A percentile compares a stretch with the other conserved stretches of the same genome.
phyloP scores from a whole-genome alignment of 2,329 filamentous ascomycete species.

The Fusarium virguliforme region DNA sequence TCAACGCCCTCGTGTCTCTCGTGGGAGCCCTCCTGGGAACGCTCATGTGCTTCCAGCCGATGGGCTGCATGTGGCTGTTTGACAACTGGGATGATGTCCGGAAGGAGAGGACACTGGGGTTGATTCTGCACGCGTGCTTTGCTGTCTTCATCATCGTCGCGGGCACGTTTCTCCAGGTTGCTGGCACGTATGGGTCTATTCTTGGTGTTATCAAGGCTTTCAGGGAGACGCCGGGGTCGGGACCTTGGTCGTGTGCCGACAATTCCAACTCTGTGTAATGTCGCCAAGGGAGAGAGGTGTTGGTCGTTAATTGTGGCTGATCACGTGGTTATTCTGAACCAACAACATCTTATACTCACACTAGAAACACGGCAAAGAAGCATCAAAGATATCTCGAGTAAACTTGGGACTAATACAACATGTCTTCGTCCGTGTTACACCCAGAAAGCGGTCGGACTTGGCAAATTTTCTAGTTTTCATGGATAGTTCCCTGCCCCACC shows the following conservation, averaged over 20 bases:
- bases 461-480: slow-evolving; percentile 37
- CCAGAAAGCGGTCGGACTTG: slow-evolving; percentile 37
- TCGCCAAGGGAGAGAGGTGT: too few relatives aligned
- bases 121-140: slow-evolving; percentile 37
- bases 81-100: slow-evolving; percentile 48
- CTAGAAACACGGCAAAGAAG: neutral
- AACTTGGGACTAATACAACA: neutral
- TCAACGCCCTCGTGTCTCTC: slow-evolving; percentile 50
- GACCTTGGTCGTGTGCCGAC: slow-evolving; percentile 61
- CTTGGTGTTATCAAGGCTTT: slow-evolving; percentile 57
- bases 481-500: neutral
- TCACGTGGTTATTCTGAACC: neutral
- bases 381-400: neutral
- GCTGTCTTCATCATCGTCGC: slow-evolving; percentile 33
- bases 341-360: neutral
- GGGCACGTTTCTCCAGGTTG: slow-evolving; percentile 60
- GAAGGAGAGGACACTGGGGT: slow-evolving; percentile 14
- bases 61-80: slow-evolving; percentile 53
- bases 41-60: slow-evolving; percentile 52
- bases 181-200: slow-evolving; percentile 63
- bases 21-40: slow-evolving; percentile 53
- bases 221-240: slow-evolving; percentile 54
- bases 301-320: too few relatives aligned
- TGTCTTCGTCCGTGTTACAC: neutral
- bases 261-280: slow-evolving; percentile 57